Evolutionary conservation across 257 asterid genomes (phyloP), one percentile per base, ranked within the genome.

Genomic region (Haberlea rhodopensis): DNA sequence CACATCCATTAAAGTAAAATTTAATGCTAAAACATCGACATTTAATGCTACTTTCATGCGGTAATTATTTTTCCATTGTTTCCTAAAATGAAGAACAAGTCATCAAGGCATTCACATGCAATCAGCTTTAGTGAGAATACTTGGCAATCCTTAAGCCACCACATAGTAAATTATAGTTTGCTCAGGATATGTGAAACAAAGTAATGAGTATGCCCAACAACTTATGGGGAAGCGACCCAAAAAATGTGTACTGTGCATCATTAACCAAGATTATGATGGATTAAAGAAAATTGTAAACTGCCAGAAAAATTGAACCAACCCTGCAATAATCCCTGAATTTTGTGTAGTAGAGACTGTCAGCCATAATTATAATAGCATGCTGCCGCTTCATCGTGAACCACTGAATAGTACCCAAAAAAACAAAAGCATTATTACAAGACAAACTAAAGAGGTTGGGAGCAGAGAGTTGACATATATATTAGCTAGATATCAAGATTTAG

Each of bases 381-480:
- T 86, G 89, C 71, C 99, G 86, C 81, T 94, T 94, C 99, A 94
- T 77, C 68, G 99, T 90, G 85, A 94, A 94, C 99, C 99, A 94
- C 97, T 94, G 95, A 76, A 80, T 54, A 43, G 53, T 73, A 61
- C 54, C n/a, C n/a, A n/a, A 62, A 71, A 66, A 6, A 28, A 53
- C 45, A 52, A 51, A 57, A 18, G 27, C 57, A 61, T 75, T 55
- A 73, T 20, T 60, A 69, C 49, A 53, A 31, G 62, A 70, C 0
- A 60, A 57, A n/a, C 40, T 29, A 43, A 43, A 43, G 49, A 43
- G 19, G 15, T 52, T 45, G 65, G 15, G 7, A 15, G 49, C 49
- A 43, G 49, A 15, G 49, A 3, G 49, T 43, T 43, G 3, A 37
- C 43, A 8, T 1, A 2, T 0, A 34, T n/a, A n/a, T 34, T 10